A percentile compares a stretch with the other conserved stretches of the same genome.
phyloP scores from a whole-genome alignment of 495 filamentous ascomycete genomes.

The Podospora comata region DNA sequence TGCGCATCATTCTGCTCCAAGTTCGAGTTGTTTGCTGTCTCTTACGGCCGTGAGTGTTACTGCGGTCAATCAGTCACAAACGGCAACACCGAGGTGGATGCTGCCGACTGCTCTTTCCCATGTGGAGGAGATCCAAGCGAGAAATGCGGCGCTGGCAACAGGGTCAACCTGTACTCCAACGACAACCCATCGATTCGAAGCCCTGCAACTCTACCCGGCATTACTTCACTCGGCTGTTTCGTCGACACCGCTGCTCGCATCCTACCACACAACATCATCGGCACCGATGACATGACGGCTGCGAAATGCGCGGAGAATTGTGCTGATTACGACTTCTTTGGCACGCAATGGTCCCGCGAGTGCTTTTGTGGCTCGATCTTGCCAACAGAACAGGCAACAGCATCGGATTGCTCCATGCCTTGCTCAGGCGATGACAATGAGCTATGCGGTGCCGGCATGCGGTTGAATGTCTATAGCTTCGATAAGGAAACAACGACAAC shows the following conservation, averaged over 20 bases:
- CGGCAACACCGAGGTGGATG: slow-evolving; percentile 39
- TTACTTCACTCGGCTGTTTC: slow-evolving; percentile 49
- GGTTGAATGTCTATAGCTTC: slow-evolving; percentile 31
- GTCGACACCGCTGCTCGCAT: slow-evolving; percentile 49
- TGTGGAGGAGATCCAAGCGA: slow-evolving; percentile 46
- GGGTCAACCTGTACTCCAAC: slow-evolving; percentile 49
- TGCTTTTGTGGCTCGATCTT: slow-evolving; percentile 60
- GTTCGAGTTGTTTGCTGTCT: slow-evolving; percentile 57
- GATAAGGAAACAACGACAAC: neutral
- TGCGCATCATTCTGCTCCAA: slow-evolving; percentile 55
- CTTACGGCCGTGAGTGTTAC: slow-evolving; percentile 67
- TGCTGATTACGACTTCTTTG: slow-evolving; percentile 53
- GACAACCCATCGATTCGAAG: slow-evolving; percentile 27
- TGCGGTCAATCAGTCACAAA: slow-evolving; percentile 52
- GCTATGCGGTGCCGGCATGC: slow-evolving; percentile 43
- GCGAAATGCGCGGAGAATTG: slow-evolving; percentile 56
- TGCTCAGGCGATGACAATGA: slow-evolving; percentile 43
- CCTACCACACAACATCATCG: slow-evolving; percentile 43
- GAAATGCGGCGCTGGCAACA: slow-evolving; percentile 48
- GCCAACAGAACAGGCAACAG: slow-evolving; percentile 35
- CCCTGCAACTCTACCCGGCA: slow-evolving; percentile 18
- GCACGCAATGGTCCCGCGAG: slow-evolving; percentile 64
- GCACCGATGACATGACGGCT: slow-evolving; percentile 49
- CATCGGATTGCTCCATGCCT: slow-evolving; percentile 41
- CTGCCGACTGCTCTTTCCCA: slow-evolving; percentile 46